Evolutionary conservation across 768 basidiomycete genomes (phyloP), one percentile per base, ranked within the genome.

Genomic region (Galerina marginata): DNA sequence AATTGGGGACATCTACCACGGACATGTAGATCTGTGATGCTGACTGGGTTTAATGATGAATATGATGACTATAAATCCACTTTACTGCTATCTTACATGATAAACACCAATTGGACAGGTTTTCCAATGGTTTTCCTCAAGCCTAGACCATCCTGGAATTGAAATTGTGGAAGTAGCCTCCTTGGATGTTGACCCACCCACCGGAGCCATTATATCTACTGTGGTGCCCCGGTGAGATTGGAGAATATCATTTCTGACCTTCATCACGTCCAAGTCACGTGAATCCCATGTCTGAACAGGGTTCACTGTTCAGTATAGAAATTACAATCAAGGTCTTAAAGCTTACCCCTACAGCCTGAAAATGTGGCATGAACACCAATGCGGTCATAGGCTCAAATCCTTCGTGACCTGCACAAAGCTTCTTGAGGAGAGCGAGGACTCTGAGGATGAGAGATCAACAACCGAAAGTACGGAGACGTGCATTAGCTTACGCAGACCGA

Each of bases 61-160:
- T 46, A 47, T 52, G 39, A 55, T 40, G 36, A 59, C 44, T 15
- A 15, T 40, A 23, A 50, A 25, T 44, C 16, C 25, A 33, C 15
- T 33, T 37, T 46, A 44, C 44, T 38, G 16, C 50, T 59, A 52
- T 44, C 54, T 46, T 60, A 40, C 47, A 52, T 56, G 50, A 49
- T 69, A 72, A 9, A 90, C 78, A 9, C 91, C 91, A 46, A 93
- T 87, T 5, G 91, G 90, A 67, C 84, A 87, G 2, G 86, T 80
- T 62, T 75, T 79, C 91, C 91, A 92, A 39, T 72, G 74, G 15
- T 63, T 72, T 20, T 70, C 69, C 29, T 79, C 74, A 11, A 87
- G 73, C 43, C 78, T 56, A 51, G 76, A 77, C 90, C 91, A 92
- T 20, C 89, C 91, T 7, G 65, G 54, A 37, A 66, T 55, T 6